Evolutionary conservation across 805 yeast genomes (phyloP).

Genomic region (Metschnikowia baotianmanensis): DNA sequence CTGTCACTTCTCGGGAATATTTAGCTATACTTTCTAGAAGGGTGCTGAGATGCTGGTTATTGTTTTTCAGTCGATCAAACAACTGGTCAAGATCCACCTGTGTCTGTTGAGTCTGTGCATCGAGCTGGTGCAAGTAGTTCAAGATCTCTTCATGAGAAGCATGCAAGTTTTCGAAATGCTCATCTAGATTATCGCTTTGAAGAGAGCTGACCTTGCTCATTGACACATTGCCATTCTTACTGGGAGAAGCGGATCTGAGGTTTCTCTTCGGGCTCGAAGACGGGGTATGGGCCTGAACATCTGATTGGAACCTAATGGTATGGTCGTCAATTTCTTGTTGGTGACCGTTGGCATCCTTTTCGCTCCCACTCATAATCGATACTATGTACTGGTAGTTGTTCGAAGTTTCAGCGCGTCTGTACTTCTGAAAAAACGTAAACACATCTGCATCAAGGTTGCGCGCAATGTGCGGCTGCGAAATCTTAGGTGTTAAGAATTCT

Average conservation of each 20-base stretch:
- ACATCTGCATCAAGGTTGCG: no score
- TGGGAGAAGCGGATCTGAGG: constrained; percentile 28
- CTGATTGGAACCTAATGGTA: background rate
- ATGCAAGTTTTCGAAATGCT: constrained; percentile 32
- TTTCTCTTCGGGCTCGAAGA: constrained; percentile 8
- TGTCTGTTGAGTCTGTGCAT: constrained; percentile 35
- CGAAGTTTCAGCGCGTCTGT: no score
- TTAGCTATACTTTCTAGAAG: constrained; percentile 33
- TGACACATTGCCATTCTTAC: constrained; percentile 16
- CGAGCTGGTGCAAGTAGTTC: constrained; percentile 29
- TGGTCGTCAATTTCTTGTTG: background rate
- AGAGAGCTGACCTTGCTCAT: constrained; percentile 30
- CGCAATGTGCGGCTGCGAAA: no score
- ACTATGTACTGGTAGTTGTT: no score
- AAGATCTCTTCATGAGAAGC: constrained; percentile 26
- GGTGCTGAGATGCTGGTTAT: constrained; percentile 36
- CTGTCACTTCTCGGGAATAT: constrained; percentile 35
- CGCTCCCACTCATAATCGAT: no score
- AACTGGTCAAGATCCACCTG: constrained; percentile 36
- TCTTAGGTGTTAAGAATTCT: no score
- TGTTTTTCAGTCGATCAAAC: constrained; percentile 39
- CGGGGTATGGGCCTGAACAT: background rate
- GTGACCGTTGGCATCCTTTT: background rate
- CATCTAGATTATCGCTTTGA: constrained; percentile 34
- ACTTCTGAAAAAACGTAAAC: no score